Conservation (phyloP, 1,139 yeast species). For the Candida sanyaensis region DNA sequence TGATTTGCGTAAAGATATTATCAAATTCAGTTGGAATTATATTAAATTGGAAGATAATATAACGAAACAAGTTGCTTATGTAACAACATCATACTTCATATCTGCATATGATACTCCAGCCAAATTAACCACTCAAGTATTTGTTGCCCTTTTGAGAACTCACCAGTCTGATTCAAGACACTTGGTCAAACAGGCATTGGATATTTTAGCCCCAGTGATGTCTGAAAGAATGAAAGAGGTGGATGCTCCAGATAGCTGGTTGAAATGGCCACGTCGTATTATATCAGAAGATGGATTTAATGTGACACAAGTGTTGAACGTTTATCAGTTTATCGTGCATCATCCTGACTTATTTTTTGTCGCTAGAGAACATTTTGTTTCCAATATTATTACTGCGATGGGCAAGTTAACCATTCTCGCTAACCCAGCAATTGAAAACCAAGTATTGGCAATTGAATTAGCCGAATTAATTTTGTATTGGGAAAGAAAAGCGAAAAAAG, state of each 20-base stretch:
- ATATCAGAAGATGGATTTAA: slow-evolving; percentile 87
- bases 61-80: slow-evolving; percentile 92
- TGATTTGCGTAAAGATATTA: slow-evolving; percentile 79
- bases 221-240: slow-evolving; percentile 62
- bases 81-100: slow-evolving; percentile 83
- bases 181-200: slow-evolving; percentile 85
- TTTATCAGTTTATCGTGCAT: slow-evolving; percentile 85
- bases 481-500: slow-evolving; percentile 59
- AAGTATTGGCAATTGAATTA: slow-evolving; percentile 81
- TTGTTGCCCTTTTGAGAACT: slow-evolving; percentile 83
- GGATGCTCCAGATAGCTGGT: slow-evolving; percentile 74
- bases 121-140: slow-evolving; percentile 86
- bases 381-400: slow-evolving; percentile 92
- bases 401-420: slow-evolving; percentile 84
- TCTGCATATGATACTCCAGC: slow-evolving; percentile 88
- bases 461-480: slow-evolving; percentile 84
- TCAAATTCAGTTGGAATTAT: slow-evolving; percentile 93
- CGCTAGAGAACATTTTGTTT: slow-evolving; percentile 86
- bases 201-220: slow-evolving; percentile 86
- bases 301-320: slow-evolving; percentile 80
- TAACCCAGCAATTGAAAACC: slow-evolving; percentile 81
- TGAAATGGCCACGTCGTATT: slow-evolving; percentile 93
- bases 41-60: slow-evolving; percentile 87
- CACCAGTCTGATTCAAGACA: slow-evolving; percentile 85
- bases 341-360: slow-evolving; percentile 84